Conservation (phyloP, 352 stramenopile species). For the Pythium vanterpoolii region DNA sequence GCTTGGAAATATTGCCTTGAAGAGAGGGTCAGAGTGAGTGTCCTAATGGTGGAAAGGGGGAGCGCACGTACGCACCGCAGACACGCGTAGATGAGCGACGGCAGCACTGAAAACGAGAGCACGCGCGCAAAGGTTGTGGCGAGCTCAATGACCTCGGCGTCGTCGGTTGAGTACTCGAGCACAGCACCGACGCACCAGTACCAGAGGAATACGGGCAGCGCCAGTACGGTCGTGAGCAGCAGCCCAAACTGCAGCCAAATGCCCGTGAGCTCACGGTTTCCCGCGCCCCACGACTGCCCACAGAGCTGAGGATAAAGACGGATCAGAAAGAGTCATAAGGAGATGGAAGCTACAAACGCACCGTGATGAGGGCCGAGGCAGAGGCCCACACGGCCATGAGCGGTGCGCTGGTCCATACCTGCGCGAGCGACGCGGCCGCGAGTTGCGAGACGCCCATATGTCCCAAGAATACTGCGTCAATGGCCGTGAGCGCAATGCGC, state of each 20-base stretch:
- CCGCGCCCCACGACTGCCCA: conserved; percentile 66
- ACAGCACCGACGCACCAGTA: conserved; percentile 66
- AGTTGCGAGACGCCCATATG: conserved; percentile 74
- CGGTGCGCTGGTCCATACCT: conserved; percentile 63
- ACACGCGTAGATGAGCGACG: conserved; percentile 62
- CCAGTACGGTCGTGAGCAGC: conserved; percentile 49
- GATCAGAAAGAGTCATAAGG: background rate
- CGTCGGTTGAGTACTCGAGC: conserved; percentile 62
- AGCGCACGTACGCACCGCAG: conserved; percentile 31
- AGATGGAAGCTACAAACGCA: conserved; percentile 9
- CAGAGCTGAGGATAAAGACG: conserved; percentile 37
- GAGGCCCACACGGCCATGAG: conserved; percentile 67
- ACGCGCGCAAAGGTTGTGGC: conserved; percentile 60
- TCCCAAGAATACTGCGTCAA: conserved; percentile 75
- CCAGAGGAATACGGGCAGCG: conserved; percentile 57
- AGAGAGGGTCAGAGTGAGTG: conserved; percentile 10
- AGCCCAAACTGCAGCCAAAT: conserved; percentile 73
- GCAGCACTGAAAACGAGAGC: conserved; percentile 52
- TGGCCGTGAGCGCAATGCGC: conserved; percentile 57
- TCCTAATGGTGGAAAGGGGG: background rate
- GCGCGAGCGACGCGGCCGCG: conserved; percentile 60
- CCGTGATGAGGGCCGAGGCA: conserved; percentile 60
- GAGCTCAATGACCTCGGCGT: conserved; percentile 50
- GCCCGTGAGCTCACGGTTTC: conserved; percentile 64
- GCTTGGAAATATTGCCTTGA: conserved; percentile 69